A percentile compares a stretch with the other conserved stretches of the same genome.
phyloP scores from a whole-genome alignment of 306 rosid species.

The Citrullus amarus region DNA sequence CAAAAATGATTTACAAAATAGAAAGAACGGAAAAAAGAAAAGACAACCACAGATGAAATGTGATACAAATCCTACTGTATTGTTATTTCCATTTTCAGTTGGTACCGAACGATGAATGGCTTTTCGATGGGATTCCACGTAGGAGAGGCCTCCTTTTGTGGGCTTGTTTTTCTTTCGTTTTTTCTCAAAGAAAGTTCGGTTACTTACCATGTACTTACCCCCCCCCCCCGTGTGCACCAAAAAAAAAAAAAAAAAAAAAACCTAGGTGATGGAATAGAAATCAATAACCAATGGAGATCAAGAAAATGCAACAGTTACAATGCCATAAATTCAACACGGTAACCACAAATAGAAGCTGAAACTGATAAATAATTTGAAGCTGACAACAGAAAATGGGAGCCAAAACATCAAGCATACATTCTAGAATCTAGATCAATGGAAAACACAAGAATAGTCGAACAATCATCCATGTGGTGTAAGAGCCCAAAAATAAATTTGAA shows the following conservation, averaged over 20 bases:
- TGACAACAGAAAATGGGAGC: not conserved
- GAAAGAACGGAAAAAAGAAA: too few species aligned
- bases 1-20: not conserved
- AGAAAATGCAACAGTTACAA: not conserved
- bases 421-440: not conserved
- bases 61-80: too few species aligned
- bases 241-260: not conserved
- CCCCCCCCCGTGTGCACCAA: too few species aligned
- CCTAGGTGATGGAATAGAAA: not conserved
- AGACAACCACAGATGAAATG: too few species aligned
- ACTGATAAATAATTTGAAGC: not conserved
- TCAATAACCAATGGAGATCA: not conserved
- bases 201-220: too few species aligned
- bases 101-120: too few species aligned
- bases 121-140: too few species aligned
- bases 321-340: not conserved
- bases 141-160: too few species aligned
- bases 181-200: too few species aligned
- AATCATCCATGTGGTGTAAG: not conserved
- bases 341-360: not conserved
- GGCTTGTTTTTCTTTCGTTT: too few species aligned
- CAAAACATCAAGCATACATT: not conserved
- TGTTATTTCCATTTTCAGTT: too few species aligned
- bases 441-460: not conserved
- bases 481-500: not conserved